A percentile compares a stretch with the other conserved stretches of the same genome.
Evolutionary conservation across 345 rosid species (phyloP).

Genomic region (Populus nigra): DNA sequence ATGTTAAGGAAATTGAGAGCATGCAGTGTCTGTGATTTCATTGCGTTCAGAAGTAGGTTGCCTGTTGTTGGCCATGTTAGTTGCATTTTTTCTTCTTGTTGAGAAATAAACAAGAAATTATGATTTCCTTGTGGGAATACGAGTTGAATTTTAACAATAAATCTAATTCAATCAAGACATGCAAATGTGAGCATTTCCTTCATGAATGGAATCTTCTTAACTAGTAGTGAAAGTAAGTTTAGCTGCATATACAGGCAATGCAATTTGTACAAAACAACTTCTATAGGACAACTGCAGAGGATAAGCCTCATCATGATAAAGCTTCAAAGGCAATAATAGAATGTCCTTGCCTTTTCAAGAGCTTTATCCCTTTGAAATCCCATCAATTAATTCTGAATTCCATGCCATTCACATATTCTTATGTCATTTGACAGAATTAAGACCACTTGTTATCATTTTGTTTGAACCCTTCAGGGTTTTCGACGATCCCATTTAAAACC

Average conservation of each 20-base stretch:
- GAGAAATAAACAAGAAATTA: not conserved
- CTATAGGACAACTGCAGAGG: not conserved
- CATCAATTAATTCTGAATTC: not conserved
- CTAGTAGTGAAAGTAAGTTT: not conserved
- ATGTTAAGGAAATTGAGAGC: not conserved
- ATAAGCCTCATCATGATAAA: not conserved
- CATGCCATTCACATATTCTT: too few relatives aligned
- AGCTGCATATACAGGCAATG: not conserved
- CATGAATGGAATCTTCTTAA: not conserved
- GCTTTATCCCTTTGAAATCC: not conserved
- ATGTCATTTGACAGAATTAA: not conserved
- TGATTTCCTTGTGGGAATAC: not conserved
- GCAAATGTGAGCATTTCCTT: not conserved
- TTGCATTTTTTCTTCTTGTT: conserved; percentile 11
- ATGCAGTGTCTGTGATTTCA: conserved; percentile 3
- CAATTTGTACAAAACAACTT: not conserved
- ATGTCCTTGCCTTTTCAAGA: too few relatives aligned
- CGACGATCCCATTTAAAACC: not conserved
- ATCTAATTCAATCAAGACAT: not conserved
- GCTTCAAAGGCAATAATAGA: not conserved
- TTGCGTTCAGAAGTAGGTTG: conserved; percentile 16
- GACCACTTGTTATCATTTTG: not conserved
- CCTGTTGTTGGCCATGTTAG: conserved; percentile 19
- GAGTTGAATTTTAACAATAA: not conserved
- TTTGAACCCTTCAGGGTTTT: not conserved